phyloP scores from a whole-genome alignment of 2,329 filamentous ascomycete species.

The Coleophoma cylindrospora region DNA sequence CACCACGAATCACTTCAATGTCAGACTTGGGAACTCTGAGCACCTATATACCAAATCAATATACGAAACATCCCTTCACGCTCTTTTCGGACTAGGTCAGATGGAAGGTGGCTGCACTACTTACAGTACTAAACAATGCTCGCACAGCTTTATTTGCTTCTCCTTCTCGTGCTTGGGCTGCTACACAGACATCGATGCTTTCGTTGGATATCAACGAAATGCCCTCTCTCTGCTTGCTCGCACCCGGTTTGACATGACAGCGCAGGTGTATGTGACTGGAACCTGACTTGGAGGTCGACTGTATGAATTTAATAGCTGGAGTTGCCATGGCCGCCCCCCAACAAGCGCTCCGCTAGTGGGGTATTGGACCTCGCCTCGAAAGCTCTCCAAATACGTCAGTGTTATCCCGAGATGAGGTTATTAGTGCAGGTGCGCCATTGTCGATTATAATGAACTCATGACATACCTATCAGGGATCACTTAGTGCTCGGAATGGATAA shows the following conservation, averaged over 20 bases:
- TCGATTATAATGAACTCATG: too few relatives aligned
- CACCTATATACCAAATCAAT: constrained; percentile 31
- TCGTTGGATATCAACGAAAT: constrained; percentile 50
- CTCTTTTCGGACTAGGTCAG: too few relatives aligned
- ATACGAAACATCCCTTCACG: too few relatives aligned
- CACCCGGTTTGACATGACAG: constrained; percentile 64
- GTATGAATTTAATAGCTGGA: constrained; percentile 39
- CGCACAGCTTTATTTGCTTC: constrained; percentile 66
- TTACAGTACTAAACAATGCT: constrained; percentile 55
- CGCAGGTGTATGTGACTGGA: constrained; percentile 49
- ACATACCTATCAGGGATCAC: too few relatives aligned
- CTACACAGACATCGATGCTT: constrained; percentile 58
- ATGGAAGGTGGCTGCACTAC: not conserved
- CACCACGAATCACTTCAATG: constrained; percentile 55
- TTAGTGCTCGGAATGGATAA: too few relatives aligned
- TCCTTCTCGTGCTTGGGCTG: constrained; percentile 60
- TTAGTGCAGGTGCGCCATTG: too few relatives aligned
- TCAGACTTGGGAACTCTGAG: constrained; percentile 59
- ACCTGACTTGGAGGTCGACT: constrained; percentile 35
- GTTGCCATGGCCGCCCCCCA: constrained; percentile 10
- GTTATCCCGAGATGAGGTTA: too few relatives aligned
- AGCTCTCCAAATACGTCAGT: too few relatives aligned
- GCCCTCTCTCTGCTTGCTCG: constrained; percentile 56
- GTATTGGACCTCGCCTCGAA: too few relatives aligned
- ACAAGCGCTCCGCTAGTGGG: not conserved